phyloP scores from a whole-genome alignment of 495 filamentous ascomycete genomes.

The Penicillium silybi region DNA sequence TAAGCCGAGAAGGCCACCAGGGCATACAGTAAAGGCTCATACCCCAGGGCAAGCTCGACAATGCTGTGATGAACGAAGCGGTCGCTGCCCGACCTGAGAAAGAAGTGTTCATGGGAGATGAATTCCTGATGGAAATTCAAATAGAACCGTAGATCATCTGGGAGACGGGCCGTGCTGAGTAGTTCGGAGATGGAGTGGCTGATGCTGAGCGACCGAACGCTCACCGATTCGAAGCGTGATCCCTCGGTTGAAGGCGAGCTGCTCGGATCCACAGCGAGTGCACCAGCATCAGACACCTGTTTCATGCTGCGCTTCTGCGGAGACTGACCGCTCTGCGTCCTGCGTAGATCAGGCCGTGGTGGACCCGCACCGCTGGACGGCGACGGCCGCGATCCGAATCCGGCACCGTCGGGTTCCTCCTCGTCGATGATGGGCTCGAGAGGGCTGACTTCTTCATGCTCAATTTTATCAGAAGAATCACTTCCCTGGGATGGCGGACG shows the following conservation, averaged over 20 bases:
- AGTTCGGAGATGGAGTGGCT: constrained; percentile 28
- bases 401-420: constrained; percentile 32
- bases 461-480: constrained; percentile 48
- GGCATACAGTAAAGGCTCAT: constrained; percentile 83
- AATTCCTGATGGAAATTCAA: constrained; percentile 71
- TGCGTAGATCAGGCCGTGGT: constrained; percentile 19
- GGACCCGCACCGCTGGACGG: constrained; percentile 21
- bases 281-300: constrained; percentile 18
- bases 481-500: constrained; percentile 42
- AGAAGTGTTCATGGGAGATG: constrained; percentile 77
- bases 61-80: constrained; percentile 71
- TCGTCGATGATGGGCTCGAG: constrained; percentile 66
- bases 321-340: constrained; percentile 38
- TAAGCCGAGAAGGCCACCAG: constrained; percentile 91
- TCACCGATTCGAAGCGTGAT: constrained; percentile 31
- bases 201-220: constrained; percentile 32
- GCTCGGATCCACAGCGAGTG: constrained; percentile 35
- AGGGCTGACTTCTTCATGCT: constrained; percentile 41
- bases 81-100: constrained; percentile 60
- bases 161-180: constrained; percentile 41
- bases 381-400: constrained; percentile 25
- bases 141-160: constrained; percentile 71
- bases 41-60: constrained; percentile 64
- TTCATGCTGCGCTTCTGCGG: constrained; percentile 41
- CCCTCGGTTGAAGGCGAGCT: constrained; percentile 46